Percentiles rank a stretch among this genome's conserved stretches.
These are phyloP conservation scores for Phytophthora pisi DNA, from an alignment of 352 stramenopile genomes.

Conservation along the genomic window DNA sequence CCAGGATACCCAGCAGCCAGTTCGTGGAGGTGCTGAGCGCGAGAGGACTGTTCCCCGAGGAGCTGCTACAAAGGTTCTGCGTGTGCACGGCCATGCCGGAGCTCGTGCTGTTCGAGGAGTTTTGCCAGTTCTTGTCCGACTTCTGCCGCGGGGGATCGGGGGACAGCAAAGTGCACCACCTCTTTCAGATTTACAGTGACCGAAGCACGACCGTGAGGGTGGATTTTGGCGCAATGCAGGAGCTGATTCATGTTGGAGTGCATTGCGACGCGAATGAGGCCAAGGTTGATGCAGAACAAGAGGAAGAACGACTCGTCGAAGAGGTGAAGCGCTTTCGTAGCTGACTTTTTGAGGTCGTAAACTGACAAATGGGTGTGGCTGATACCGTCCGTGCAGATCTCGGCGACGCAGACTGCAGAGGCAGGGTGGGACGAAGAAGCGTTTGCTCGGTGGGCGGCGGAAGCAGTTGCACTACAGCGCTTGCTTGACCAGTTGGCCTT, in stretches of 20 bases:
- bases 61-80: conserved; percentile 57
- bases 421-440: conserved; percentile 45
- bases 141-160: conserved; percentile 60
- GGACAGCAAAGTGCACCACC: conserved; percentile 44
- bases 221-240: conserved; percentile 46
- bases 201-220: conserved; percentile 35
- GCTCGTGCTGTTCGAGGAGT: conserved; percentile 81
- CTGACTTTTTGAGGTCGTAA: neutral
- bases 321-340: conserved; percentile 34
- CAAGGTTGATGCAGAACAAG: conserved; percentile 31
- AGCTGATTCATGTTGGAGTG: conserved; percentile 43
- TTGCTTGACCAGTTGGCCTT: conserved; percentile 79
- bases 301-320: conserved; percentile 48
- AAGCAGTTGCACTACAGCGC: conserved; percentile 47
- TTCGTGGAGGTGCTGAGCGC: conserved; percentile 63
- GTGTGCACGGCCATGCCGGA: conserved; percentile 44
- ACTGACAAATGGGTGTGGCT: conserved; percentile 1
- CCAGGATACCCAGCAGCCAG: conserved; percentile 59
- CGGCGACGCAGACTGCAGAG: conserved; percentile 42
- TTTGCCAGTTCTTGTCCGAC: conserved; percentile 81
- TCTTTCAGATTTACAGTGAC: conserved; percentile 72
- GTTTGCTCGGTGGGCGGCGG: conserved; percentile 60
- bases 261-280: conserved; percentile 30
- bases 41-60: conserved; percentile 47
- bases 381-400: conserved; percentile 34